Evolutionary conservation across 805 yeast species (phyloP).

Genomic region (Lachancea sp.): DNA sequence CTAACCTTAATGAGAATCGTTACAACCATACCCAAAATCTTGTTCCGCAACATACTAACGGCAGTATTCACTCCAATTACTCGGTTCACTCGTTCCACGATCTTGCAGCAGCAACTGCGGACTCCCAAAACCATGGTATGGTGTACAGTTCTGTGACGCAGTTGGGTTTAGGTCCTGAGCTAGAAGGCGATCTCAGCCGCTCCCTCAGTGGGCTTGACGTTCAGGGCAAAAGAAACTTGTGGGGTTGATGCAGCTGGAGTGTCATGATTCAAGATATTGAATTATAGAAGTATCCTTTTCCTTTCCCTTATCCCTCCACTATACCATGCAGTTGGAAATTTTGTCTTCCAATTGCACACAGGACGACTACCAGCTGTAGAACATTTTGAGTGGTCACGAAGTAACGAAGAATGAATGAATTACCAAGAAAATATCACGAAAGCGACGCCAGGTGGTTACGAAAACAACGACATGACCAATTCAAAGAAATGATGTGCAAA

Average conservation of each 20-base stretch:
- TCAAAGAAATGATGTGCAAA: background rate
- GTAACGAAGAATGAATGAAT: conserved; percentile 10
- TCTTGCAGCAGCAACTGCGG: conserved; percentile 1
- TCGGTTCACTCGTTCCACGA: conserved; percentile 29
- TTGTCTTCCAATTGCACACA: background rate
- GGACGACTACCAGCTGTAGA: background rate
- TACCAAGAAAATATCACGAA: conserved; percentile 6
- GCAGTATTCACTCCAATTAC: conserved; percentile 31
- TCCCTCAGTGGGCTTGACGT: conserved; percentile 32
- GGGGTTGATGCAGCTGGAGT: conserved; percentile 6
- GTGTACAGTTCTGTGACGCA: conserved; percentile 17
- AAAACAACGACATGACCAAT: conserved; percentile 2
- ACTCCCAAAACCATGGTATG: conserved; percentile 16
- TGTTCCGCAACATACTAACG: conserved; percentile 31
- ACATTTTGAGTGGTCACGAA: conserved; percentile 9
- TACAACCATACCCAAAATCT: conserved; percentile 14
- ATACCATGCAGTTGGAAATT: background rate
- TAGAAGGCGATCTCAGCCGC: conserved; percentile 30
- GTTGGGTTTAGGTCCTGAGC: conserved; percentile 15
- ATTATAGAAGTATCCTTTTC: background rate
- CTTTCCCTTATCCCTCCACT: background rate
- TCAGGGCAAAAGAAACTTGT: conserved; percentile 16
- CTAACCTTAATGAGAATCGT: conserved; percentile 9
- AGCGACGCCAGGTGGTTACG: conserved; percentile 7
- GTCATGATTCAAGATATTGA: too few relatives aligned